Conservation (phyloP, 495 filamentous ascomycete genomes). For the Annulohypoxylon maeteangense region DNA sequence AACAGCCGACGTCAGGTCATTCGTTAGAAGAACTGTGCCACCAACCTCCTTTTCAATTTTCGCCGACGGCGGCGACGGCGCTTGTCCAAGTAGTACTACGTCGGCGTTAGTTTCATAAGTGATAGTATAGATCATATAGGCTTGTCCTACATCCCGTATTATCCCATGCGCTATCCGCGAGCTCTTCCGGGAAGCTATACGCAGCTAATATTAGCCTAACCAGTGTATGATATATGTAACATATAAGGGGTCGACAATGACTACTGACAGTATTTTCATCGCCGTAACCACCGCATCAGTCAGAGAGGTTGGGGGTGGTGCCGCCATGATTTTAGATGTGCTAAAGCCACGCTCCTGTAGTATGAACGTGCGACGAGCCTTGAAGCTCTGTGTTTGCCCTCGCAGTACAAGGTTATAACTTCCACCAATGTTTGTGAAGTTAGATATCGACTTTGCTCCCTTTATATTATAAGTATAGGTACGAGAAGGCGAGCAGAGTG, state of each 20-base stretch:
- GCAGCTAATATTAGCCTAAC: slow-evolving; percentile 20
- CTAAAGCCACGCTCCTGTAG: slow-evolving; percentile 17
- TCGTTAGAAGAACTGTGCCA: slow-evolving; percentile 77
- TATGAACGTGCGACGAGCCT: neutral
- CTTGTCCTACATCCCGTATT: slow-evolving; percentile 84
- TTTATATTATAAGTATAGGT: neutral
- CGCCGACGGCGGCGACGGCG: slow-evolving; percentile 29
- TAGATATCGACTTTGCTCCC: neutral
- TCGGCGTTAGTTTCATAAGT: slow-evolving; percentile 13
- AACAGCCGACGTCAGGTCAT: slow-evolving; percentile 90
- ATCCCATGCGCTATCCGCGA: slow-evolving; percentile 92
- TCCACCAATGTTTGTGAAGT: neutral
- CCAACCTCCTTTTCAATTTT: slow-evolving; percentile 4
- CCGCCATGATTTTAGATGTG: slow-evolving; percentile 32
- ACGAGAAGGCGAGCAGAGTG: neutral
- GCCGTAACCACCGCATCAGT: slow-evolving; percentile 81
- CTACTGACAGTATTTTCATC: slow-evolving; percentile 81
- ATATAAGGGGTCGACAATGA: neutral
- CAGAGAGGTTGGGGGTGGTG: slow-evolving; percentile 61
- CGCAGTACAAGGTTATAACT: neutral
- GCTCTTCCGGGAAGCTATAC: slow-evolving; percentile 82
- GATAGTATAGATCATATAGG: neutral
- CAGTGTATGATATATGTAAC: slow-evolving; percentile 1
- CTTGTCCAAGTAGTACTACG: slow-evolving; percentile 46
- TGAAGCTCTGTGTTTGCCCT: neutral